Percentiles rank a stretch among this genome's conserved stretches.
These are phyloP conservation scores for Rhodotorula sp. DNA, from an alignment of 1,284 basidiomycete species.

Conservation along the genomic window DNA sequence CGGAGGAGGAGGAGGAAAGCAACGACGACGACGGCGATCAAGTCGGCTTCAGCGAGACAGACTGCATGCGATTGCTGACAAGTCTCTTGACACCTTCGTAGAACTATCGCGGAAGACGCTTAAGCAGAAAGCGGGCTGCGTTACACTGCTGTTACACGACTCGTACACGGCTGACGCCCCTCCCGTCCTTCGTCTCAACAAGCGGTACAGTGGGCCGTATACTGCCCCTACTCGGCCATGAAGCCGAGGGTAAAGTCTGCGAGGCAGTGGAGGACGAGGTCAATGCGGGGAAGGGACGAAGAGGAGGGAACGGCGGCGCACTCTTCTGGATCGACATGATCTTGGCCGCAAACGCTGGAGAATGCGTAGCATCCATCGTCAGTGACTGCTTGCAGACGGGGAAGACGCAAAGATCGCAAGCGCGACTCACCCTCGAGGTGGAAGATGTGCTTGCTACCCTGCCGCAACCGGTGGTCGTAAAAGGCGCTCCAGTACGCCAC, in stretches of 20 bases:
- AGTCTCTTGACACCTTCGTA: too few relatives aligned
- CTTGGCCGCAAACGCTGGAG: constrained; percentile 47
- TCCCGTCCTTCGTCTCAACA: neutral
- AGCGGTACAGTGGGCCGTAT: neutral
- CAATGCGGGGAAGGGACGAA: too few relatives aligned
- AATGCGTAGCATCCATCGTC: fast-evolving
- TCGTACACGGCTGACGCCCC: neutral
- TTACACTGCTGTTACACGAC: neutral
- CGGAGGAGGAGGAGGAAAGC: neutral
- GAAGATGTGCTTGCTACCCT: constrained; percentile 91
- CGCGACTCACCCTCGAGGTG: constrained; percentile 67
- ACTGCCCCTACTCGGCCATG: neutral
- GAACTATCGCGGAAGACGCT: too few relatives aligned
- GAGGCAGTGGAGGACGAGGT: neutral
- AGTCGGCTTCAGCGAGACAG: neutral
- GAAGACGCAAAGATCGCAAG: neutral
- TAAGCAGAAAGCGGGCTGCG: too few relatives aligned
- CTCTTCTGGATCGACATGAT: constrained; percentile 47
- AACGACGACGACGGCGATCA: neutral
- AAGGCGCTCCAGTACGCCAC: constrained; percentile 96
- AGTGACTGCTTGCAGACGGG: neutral
- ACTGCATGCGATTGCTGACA: too few relatives aligned
- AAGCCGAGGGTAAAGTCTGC: constrained; percentile 9
- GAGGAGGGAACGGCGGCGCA: neutral
- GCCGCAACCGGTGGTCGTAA: constrained; percentile 87